A percentile compares a stretch with the other conserved stretches of the same genome.
phyloP scores from a whole-genome alignment of 1,284 basidiomycete species.

The Cryptococcus sp. region DNA sequence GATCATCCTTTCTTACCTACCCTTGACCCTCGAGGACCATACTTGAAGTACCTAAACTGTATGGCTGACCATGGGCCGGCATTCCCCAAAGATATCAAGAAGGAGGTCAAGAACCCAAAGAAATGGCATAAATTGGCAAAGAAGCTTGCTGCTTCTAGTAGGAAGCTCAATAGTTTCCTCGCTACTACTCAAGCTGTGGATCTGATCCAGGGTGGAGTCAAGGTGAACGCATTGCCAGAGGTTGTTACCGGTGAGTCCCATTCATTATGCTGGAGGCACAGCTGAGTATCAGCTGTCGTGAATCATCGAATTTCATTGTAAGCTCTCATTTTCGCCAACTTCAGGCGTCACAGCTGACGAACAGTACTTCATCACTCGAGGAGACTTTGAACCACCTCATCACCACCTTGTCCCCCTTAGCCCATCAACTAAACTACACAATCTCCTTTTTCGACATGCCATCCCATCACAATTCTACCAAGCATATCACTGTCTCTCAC shows the following conservation, averaged over 20 bases:
- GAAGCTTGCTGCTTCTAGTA: constrained; percentile 33
- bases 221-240: constrained; percentile 49
- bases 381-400: constrained; percentile 47
- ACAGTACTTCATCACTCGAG: constrained; percentile 42
- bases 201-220: constrained; percentile 46
- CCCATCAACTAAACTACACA: constrained; percentile 45
- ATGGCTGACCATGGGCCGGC: constrained; percentile 49
- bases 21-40: constrained; percentile 45
- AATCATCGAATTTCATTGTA: constrained; percentile 52
- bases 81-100: constrained; percentile 38
- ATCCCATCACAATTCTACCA: constrained; percentile 10
- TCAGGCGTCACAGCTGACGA: not conserved
- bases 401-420: constrained; percentile 43
- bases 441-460: constrained; percentile 31
- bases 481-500: constrained; percentile 21
- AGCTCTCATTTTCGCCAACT: constrained; percentile 1
- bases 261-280: not conserved
- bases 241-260: constrained; percentile 34
- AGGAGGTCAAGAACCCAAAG: constrained; percentile 36
- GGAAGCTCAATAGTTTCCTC: constrained; percentile 40
- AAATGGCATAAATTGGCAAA: constrained; percentile 48
- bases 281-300: constrained; percentile 28
- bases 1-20: constrained; percentile 39
- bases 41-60: constrained; percentile 51
- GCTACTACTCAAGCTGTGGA: constrained; percentile 46